These are phyloP conservation scores for Aspergillus sp. DNA, from an alignment of 2,329 filamentous ascomycete genomes.

Conservation along the genomic window DNA sequence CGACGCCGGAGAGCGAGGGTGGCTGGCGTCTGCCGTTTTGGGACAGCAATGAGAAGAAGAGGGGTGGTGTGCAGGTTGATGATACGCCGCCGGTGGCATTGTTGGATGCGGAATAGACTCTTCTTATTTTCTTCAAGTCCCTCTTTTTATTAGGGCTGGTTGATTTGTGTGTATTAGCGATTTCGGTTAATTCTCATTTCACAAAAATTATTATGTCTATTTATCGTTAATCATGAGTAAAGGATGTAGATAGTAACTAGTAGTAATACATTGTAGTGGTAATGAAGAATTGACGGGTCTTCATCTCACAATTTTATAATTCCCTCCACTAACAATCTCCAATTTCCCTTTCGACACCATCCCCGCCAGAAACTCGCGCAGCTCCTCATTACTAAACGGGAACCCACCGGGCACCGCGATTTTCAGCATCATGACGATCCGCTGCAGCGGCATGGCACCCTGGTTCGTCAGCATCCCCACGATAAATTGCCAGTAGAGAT, in stretches of 20 bases:
- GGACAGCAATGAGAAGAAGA: slow-evolving; percentile 27
- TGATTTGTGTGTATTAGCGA: slow-evolving; percentile 12
- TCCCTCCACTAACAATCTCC: slow-evolving; percentile 65
- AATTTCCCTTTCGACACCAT: slow-evolving; percentile 73
- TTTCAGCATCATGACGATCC: slow-evolving; percentile 93
- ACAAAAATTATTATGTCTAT: background rate
- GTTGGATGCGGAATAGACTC: slow-evolving; percentile 24
- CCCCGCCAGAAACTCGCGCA: slow-evolving; percentile 74
- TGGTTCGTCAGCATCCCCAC: slow-evolving; percentile 94
- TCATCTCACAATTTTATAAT: slow-evolving; percentile 57
- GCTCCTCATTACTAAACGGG: slow-evolving; percentile 83
- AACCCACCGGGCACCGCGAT: slow-evolving; percentile 88
- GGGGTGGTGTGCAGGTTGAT: slow-evolving; percentile 31
- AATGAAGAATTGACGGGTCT: slow-evolving; percentile 1
- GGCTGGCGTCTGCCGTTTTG: slow-evolving; percentile 28
- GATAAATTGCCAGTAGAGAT: slow-evolving; percentile 88
- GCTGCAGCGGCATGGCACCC: slow-evolving; percentile 73
- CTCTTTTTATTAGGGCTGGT: background rate
- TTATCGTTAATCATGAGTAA: background rate
- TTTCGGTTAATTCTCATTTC: background rate
- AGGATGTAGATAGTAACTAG: background rate
- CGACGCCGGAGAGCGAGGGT: slow-evolving; percentile 26
- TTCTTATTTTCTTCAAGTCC: background rate
- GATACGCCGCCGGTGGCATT: slow-evolving; percentile 24
- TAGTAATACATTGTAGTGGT: too few relatives aligned